Evolutionary conservation across 192 early-diverging fungal genomes (phyloP), one percentile per base, ranked within the genome.

Genomic region (Gaertneriomyces semiglobifer): DNA sequence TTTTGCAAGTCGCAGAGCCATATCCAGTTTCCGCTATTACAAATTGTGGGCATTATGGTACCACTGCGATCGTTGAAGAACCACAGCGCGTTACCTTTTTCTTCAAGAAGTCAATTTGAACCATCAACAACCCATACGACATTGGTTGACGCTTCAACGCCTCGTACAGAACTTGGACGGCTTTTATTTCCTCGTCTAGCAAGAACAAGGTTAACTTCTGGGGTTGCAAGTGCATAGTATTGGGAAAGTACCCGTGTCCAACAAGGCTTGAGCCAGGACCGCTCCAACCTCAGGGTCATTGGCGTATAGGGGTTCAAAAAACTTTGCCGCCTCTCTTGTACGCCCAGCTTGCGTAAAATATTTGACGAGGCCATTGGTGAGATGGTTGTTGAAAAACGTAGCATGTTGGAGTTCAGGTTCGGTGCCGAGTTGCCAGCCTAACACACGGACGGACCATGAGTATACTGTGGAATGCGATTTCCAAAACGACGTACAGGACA

Each of bases 361-460:
- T 70, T 90, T 88, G 80, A 93, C 81, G 7, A 98, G 78, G 5
- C 89, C 97, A 46, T 93, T 88, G 1, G 88, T 88, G 57, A 99
- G 71, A 66, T 93, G 90, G 73, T 99, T 99, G 62, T 86, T 88
- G 58, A 89, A 87, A 19, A 81, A 85, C 9, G 94, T 94, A 6
- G 96, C 92, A n/a, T 92, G 84, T 75, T 99, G 97, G 45, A 96
- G 90, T 67, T 96, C 93, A 7, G 94, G 88, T 38, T 88, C 89
- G 20, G 92, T 92, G 14, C 97, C 97, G 20, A 99, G 79, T 65
- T 90, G 89, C 93, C 94, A 97, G 25, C 88, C 88, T 85, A 33
- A 33, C 25, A 33, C 25, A 33, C 25, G 58, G 60, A 57, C 39
- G 55, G 5, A 16, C 4, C 39, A 33, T 39, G 19, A 11, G 4